These are phyloP conservation scores for Collybia sordida DNA, from an alignment of 768 basidiomycete genomes.

Conservation along the genomic window DNA sequence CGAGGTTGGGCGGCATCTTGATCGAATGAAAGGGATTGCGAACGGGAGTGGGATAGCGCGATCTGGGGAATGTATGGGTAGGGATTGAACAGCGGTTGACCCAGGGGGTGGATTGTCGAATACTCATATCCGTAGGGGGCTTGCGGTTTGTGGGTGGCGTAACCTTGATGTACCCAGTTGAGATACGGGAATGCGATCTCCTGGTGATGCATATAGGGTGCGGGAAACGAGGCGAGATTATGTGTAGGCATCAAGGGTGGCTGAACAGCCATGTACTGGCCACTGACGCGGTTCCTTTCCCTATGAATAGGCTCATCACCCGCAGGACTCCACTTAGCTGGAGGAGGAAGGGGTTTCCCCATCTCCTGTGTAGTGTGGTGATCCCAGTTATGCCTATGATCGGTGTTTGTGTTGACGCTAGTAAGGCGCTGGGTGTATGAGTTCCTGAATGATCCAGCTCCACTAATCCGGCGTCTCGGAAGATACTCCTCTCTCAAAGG, in stretches of 20 bases:
- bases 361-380: slow-evolving; percentile 10
- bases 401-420: slow-evolving; percentile 6
- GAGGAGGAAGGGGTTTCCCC: slow-evolving; percentile 55
- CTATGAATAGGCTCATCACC: slow-evolving; percentile 75
- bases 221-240: slow-evolving; percentile 35
- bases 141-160: slow-evolving; percentile 36
- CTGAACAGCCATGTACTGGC: slow-evolving; percentile 67
- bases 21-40: slow-evolving; percentile 56
- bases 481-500: slow-evolving; percentile 81
- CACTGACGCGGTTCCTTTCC: slow-evolving; percentile 47
- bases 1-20: slow-evolving; percentile 46
- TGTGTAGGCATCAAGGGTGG: slow-evolving; percentile 36
- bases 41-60: slow-evolving; percentile 48
- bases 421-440: slow-evolving; percentile 10
- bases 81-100: slow-evolving; percentile 32
- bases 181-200: slow-evolving; percentile 35
- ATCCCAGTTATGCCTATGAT: slow-evolving; percentile 14
- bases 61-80: slow-evolving; percentile 37
- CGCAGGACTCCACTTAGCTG: slow-evolving; percentile 79
- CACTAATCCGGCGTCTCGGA: slow-evolving; percentile 62
- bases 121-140: slow-evolving; percentile 38
- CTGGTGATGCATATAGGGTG: slow-evolving; percentile 29
- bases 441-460: slow-evolving; percentile 23
- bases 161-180: slow-evolving; percentile 38
- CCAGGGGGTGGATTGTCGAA: slow-evolving; percentile 27